Percentiles rank a stretch among this genome's conserved stretches.
These are phyloP conservation scores for Coemansia sp. DNA, from an alignment of 192 early-diverging fungal genomes.

Conservation along the genomic window DNA sequence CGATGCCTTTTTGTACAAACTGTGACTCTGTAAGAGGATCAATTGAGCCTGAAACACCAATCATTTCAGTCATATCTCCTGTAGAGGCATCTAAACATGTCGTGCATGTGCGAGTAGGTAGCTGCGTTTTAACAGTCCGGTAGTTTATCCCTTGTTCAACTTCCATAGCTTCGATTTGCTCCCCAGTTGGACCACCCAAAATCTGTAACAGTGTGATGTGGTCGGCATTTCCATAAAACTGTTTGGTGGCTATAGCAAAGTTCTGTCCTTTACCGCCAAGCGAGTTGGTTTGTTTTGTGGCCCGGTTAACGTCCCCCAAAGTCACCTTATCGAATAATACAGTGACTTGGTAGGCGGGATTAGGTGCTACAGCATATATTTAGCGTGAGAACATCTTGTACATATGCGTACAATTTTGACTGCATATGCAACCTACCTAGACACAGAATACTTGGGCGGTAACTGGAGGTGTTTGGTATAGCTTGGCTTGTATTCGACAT, in stretches of 20 bases:
- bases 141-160: constrained; percentile 12
- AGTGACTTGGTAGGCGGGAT: constrained; percentile 35
- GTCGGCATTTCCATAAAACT: constrained; percentile 9
- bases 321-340: constrained; percentile 17
- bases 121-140: constrained; percentile 11
- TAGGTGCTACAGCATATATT: constrained; percentile 20
- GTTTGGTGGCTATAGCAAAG: constrained; percentile 31
- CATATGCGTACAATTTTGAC: background rate
- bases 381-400: background rate
- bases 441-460: too few species aligned
- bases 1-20: constrained; percentile 12
- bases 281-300: constrained; percentile 26
- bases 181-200: constrained; percentile 22
- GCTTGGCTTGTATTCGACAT: too few species aligned
- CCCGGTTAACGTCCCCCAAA: constrained; percentile 27
- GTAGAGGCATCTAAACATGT: constrained; percentile 27
- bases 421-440: too few species aligned
- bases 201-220: constrained; percentile 31
- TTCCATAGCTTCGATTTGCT: constrained; percentile 31
- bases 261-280: constrained; percentile 44
- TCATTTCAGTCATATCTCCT: constrained; percentile 36
- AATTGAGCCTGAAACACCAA: constrained; percentile 23
- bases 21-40: constrained; percentile 2
- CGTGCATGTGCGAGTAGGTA: constrained; percentile 26
- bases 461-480: too few species aligned